Percentiles rank a stretch among this genome's conserved stretches.
These are phyloP conservation scores for Fusarium sp. DNA, from an alignment of 2,329 filamentous ascomycete species.

Conservation along the genomic window DNA sequence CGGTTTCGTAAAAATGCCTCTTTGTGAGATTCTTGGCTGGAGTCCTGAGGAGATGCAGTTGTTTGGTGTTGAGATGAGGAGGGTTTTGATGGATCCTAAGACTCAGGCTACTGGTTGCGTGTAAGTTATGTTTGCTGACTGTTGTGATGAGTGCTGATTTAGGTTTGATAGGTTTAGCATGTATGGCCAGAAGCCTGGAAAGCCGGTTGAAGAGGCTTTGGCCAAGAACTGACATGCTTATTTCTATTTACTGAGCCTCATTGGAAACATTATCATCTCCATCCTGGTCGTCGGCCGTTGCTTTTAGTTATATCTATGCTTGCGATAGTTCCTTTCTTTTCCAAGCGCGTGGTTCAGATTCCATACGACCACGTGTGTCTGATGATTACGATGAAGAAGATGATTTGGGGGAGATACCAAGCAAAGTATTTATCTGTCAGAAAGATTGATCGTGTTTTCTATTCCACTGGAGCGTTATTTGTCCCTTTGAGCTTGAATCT, in stretches of 20 bases:
- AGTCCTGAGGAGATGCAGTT: conserved; percentile 38
- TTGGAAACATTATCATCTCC: neutral
- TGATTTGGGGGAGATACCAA: neutral
- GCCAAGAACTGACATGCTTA: neutral
- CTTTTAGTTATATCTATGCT: neutral
- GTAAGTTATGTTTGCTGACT: conserved; percentile 14
- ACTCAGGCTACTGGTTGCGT: conserved; percentile 31
- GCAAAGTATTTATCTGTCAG: neutral
- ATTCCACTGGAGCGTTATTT: neutral
- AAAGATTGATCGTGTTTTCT: neutral
- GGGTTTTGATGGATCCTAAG: conserved; percentile 24
- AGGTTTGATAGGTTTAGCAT: conserved; percentile 20
- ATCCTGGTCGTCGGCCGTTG: rapidly evolving
- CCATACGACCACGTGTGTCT: neutral
- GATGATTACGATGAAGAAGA: neutral
- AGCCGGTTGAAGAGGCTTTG: neutral
- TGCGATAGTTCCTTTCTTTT: neutral
- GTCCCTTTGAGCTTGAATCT: neutral
- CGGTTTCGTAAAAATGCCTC: conserved; percentile 39
- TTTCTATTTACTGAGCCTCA: neutral
- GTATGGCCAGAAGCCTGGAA: conserved; percentile 32
- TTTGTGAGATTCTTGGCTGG: conserved; percentile 39
- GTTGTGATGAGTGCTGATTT: neutral
- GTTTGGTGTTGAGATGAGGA: conserved; percentile 40
- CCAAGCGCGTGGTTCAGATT: neutral